A percentile compares a stretch with the other conserved stretches of the same genome.
Evolutionary conservation across 805 yeast species (phyloP).

Genomic region (Candida gorgasii): DNA sequence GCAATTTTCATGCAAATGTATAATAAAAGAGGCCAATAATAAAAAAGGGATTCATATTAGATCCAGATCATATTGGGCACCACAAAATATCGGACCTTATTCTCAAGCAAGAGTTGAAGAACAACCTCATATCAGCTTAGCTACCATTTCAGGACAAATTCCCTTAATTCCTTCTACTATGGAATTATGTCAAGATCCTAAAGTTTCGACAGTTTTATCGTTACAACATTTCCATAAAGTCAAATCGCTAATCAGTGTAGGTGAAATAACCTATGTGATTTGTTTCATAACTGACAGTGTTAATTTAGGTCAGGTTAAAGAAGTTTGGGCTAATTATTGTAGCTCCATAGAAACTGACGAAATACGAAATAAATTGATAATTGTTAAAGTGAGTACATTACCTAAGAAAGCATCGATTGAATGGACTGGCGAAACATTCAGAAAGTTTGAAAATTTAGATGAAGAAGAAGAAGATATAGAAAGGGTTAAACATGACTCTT

Average conservation of each 20-base stretch:
- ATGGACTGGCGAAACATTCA: conserved; percentile 68
- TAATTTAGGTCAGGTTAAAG: conserved; percentile 29
- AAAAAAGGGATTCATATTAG: conserved; percentile 86
- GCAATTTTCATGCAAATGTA: conserved; percentile 61
- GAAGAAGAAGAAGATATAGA: conserved; percentile 31
- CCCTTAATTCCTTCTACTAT: conserved; percentile 76
- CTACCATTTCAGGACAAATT: conserved; percentile 85
- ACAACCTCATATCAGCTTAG: conserved; percentile 40
- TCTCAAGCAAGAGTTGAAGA: conserved; percentile 73
- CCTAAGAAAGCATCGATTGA: conserved; percentile 70
- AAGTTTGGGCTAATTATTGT: conserved; percentile 49
- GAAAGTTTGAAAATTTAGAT: conserved; percentile 39
- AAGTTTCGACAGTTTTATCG: conserved; percentile 52
- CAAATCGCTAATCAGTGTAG: conserved; percentile 51
- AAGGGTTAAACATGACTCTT: not conserved
- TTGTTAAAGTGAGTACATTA: conserved; percentile 56
- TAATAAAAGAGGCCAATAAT: conserved; percentile 29
- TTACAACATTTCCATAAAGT: conserved; percentile 70
- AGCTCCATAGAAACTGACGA: conserved; percentile 19
- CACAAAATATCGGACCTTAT: conserved; percentile 96
- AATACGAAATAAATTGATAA: conserved; percentile 34
- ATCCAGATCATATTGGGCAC: conserved; percentile 96
- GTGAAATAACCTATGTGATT: conserved; percentile 46
- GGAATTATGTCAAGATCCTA: conserved; percentile 38
- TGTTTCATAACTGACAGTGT: conserved; percentile 51